These are phyloP conservation scores for Neofusicoccum parvum DNA, from an alignment of 2,329 filamentous ascomycete species.

Conservation along the genomic window DNA sequence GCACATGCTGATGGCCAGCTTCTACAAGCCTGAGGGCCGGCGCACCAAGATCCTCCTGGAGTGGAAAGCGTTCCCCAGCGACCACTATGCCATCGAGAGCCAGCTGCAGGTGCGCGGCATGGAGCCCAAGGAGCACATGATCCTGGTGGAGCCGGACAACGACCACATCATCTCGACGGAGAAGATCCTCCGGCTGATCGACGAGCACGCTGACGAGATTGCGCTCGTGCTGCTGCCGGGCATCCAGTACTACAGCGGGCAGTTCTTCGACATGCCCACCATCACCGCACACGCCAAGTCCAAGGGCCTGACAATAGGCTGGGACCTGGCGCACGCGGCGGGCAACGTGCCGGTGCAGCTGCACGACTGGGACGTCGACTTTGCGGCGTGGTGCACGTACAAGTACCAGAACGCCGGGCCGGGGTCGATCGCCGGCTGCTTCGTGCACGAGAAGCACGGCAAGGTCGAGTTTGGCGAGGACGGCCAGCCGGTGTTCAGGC, in stretches of 20 bases:
- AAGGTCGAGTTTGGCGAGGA: constrained; percentile 37
- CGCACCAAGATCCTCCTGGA: constrained; percentile 23
- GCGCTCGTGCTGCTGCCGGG: constrained; percentile 23
- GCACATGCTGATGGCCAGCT: constrained; percentile 23
- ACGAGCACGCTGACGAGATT: constrained; percentile 20
- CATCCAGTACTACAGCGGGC: constrained; percentile 24
- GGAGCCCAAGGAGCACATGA: constrained; percentile 20
- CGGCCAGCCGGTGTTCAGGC: constrained; percentile 50
- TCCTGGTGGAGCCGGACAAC: constrained; percentile 20
- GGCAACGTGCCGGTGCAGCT: constrained; percentile 23
- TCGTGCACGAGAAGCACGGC: constrained; percentile 23
- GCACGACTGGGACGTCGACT: constrained; percentile 25
- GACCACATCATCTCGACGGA: constrained; percentile 23
- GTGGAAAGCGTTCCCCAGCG: constrained; percentile 24
- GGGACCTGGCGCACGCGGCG: constrained; percentile 24
- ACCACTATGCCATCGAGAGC: constrained; percentile 23
- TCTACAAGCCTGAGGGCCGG: constrained; percentile 19
- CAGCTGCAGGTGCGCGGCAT: constrained; percentile 22
- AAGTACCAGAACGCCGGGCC: constrained; percentile 25
- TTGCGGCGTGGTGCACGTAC: constrained; percentile 25
- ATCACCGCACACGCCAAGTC: constrained; percentile 23
- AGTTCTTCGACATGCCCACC: constrained; percentile 22
- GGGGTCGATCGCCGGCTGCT: constrained; percentile 20
- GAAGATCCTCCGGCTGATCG: constrained; percentile 20
- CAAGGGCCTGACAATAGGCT: constrained; percentile 21